Evolutionary conservation across 352 stramenopile species (phyloP).

Genomic region (Phytophthora pinifolia): DNA sequence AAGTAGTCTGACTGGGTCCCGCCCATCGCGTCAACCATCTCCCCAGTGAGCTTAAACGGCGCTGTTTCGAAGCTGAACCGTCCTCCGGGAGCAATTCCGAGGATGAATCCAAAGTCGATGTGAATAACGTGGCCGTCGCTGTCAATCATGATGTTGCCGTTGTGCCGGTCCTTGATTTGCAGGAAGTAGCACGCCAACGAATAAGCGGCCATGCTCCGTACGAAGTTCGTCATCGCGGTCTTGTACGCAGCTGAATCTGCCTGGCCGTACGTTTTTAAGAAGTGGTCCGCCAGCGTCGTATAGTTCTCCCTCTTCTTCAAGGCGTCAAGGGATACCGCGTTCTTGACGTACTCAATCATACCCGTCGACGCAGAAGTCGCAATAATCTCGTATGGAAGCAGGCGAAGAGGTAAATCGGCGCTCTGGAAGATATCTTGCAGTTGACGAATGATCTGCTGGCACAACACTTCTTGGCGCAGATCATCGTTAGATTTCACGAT

Average conservation of each 20-base stretch:
- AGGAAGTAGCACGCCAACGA: slow-evolving; percentile 98
- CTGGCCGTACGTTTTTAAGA: slow-evolving; percentile 92
- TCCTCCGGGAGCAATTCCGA: slow-evolving; percentile 95
- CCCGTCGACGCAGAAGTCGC: slow-evolving; percentile 93
- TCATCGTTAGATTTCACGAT: slow-evolving; percentile 99
- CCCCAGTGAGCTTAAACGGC: slow-evolving; percentile 98
- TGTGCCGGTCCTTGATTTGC: slow-evolving; percentile 99
- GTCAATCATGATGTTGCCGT: slow-evolving; percentile 99
- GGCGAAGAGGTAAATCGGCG: slow-evolving; percentile 92
- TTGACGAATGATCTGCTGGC: slow-evolving; percentile 96
- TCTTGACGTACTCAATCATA: slow-evolving; percentile 97
- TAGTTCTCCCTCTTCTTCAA: slow-evolving; percentile 92
- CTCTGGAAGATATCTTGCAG: slow-evolving; percentile 96
- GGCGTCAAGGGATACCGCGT: slow-evolving; percentile 96
- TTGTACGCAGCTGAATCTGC: slow-evolving; percentile 86
- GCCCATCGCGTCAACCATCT: slow-evolving; percentile 98
- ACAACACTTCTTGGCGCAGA: slow-evolving; percentile 97
- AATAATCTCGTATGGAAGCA: slow-evolving; percentile 97
- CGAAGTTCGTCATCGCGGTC: slow-evolving; percentile 96
- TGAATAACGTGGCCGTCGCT: slow-evolving; percentile 96
- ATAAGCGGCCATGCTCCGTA: slow-evolving; percentile 97
- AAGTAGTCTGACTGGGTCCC: slow-evolving; percentile 91
- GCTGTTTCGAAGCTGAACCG: slow-evolving; percentile 96
- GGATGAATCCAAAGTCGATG: slow-evolving; percentile 99
- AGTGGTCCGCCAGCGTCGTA: slow-evolving; percentile 89